Base-by-base conservation (phyloP, 768 basidiomycete genomes). In the Tylopilus sp. region DNA sequence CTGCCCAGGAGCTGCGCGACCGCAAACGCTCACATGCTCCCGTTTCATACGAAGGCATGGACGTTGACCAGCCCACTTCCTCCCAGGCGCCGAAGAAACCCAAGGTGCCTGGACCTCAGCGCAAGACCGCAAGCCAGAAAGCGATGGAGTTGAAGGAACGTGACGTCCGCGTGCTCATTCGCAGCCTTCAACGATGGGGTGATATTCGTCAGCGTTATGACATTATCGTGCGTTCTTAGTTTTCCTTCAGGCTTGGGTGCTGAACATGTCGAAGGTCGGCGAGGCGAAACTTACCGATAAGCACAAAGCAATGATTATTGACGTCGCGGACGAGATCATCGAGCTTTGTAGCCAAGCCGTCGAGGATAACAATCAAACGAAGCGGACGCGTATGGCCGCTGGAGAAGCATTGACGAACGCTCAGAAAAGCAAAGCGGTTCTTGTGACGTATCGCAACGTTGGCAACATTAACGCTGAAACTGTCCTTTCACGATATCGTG, bases 381-480 rank as follows among this genome's bases (percentile, higher is more conserved):
- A 96, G 65, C 86, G 87, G 25, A 71, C 76, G 13, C 84, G 87
- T 49, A 74, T 86, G 53, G 87, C 85, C 19, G 83, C 85, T 16
- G 94, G 94, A 52, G 94, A 97, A 72, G 86, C 92, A 1, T 77
- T 96, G 68, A 89, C 88, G 17, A 92, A 92, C 59, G 90, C 92
- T 5, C 89, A 95, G 74, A 95, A 96, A 73, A 94, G 93, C 79
- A 98, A 98, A 70, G 97, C 97, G 1, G 91, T 98, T 40, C 80
- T 99, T 37, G 89, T 98, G 60, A 85, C 86, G 21, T 97, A 86
- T 76, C 83, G 89, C 56, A 87, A 86, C 45, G 92, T 98, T 48
- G 79, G 86, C 57, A 93, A 91, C 63, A 92, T 99, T 78, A 99
- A 99, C 68, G 97, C 97, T 13, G 97, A 98, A 71, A 98, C 97